Base-by-base conservation (phyloP, 2,329 filamentous ascomycete genomes). In the Talaromyces funiculosus region DNA sequence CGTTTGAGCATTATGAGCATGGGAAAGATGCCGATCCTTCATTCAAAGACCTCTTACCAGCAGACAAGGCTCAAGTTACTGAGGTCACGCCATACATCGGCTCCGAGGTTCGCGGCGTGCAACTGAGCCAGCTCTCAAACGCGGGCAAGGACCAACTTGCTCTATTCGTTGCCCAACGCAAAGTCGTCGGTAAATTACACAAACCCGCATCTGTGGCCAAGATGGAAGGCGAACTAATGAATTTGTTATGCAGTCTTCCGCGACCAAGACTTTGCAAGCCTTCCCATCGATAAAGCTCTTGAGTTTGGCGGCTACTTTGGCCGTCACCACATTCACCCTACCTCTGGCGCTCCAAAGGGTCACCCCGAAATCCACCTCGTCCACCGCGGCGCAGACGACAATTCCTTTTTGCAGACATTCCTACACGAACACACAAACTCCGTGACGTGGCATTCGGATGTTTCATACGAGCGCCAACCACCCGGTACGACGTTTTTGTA, bases 401-500 rank as follows among this genome's bases (percentile, higher is more conserved):
- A 81, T 6, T 82, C 80, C 2, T 82, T 80, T 20, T 76, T 82
- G 20, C 79, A 83, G 53, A 29, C 42, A 16, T 89, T 88, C 73
- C 86, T 91, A 65, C 77, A 82, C 59, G 84, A 84, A 51, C 83
- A 89, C 22, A 92, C 89, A 3, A 93, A 87, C 75, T 90, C 87
- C 0, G 86, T 95, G 1, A 90, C 90, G 7, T 96, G 91, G 91
- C 92, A 96, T 77, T 90, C 87, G 0, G 92, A 96, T 66, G 87
- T 96, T 1, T 90, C 89, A 0, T 96, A 95, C 71, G 92, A 96
- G 78, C 79, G 84, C 66, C 92, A 97, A 76, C 91, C 92, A 1
- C 91, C 92, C 0, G 90, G 91, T 31, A 96, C 91, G 0, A 96
- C 92, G 0, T 95, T 96, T 75, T 76, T 96, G 37, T 96, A 95